Conservation (phyloP, 2,329 filamentous ascomycete genomes). For the Rosellinia necatrix region DNA sequence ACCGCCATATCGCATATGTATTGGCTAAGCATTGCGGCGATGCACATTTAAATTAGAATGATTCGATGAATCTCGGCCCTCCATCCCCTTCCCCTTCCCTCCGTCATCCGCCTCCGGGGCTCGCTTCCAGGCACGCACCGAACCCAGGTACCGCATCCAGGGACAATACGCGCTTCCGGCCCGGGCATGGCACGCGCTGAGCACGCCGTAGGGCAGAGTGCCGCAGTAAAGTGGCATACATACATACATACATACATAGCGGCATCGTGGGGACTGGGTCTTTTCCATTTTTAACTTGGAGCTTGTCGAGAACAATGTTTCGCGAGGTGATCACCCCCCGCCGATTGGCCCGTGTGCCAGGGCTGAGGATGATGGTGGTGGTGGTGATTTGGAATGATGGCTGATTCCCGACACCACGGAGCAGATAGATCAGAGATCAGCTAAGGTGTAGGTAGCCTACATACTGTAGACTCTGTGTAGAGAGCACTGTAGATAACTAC, state of each 20-base stretch:
- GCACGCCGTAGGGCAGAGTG: slow-evolving; percentile 15
- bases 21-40: slow-evolving; percentile 5
- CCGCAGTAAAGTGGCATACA: slow-evolving; percentile 3
- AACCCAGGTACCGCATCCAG: no score
- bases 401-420: slow-evolving; percentile 13
- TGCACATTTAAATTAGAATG: slow-evolving; percentile 17
- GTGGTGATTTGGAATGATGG: slow-evolving; percentile 28
- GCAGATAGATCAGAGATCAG: background rate
- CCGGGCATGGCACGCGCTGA: no score
- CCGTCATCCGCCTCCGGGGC: no score
- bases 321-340: background rate
- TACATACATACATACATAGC: no score
- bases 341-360: slow-evolving; percentile 16
- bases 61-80: background rate
- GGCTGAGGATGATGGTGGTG: slow-evolving; percentile 16
- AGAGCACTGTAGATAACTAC: no score
- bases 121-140: background rate
- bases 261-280: slow-evolving; percentile 10
- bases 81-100: background rate
- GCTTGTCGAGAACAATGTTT: background rate
- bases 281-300: slow-evolving; percentile 10
- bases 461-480: no score
- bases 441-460: background rate
- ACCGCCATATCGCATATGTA: no score
- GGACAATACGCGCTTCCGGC: no score